These are phyloP conservation scores for Chaetomiaceae sp. DNA, from an alignment of 2,329 filamentous ascomycete species.

Conservation along the genomic window DNA sequence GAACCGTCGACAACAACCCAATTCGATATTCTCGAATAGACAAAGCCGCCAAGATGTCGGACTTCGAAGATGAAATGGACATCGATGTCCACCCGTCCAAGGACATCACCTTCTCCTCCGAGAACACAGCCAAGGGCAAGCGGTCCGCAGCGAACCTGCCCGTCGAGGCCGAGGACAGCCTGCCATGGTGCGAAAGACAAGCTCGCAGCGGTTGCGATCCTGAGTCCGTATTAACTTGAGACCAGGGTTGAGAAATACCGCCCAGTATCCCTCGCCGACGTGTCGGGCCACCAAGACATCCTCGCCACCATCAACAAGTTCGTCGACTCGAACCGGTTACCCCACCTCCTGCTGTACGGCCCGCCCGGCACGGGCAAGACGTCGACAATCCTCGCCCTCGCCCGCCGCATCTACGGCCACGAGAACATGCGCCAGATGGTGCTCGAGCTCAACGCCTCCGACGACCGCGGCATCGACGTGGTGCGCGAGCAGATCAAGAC, in stretches of 20 bases:
- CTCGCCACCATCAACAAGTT: slow-evolving; percentile 97
- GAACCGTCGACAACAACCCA: not conserved
- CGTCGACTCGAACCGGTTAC: slow-evolving; percentile 86
- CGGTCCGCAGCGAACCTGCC: slow-evolving; percentile 88
- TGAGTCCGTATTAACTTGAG: not conserved
- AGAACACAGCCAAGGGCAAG: slow-evolving; percentile 77
- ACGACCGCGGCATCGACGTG: slow-evolving; percentile 96
- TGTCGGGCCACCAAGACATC: slow-evolving; percentile 96
- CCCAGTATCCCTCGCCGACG: slow-evolving; percentile 81
- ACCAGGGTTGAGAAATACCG: slow-evolving; percentile 93
- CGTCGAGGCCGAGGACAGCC: slow-evolving; percentile 85
- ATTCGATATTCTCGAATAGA: not conserved
- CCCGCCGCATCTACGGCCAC: slow-evolving; percentile 83
- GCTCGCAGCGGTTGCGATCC: not conserved
- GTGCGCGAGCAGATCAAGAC: slow-evolving; percentile 99
- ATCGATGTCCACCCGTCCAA: slow-evolving; percentile 48
- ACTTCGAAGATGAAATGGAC: slow-evolving; percentile 59
- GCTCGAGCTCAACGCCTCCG: slow-evolving; percentile 92
- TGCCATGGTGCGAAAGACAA: slow-evolving; percentile 68
- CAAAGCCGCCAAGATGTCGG: slow-evolving; percentile 46
- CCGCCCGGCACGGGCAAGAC: slow-evolving; percentile 97
- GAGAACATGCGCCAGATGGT: slow-evolving; percentile 98
- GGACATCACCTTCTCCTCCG: slow-evolving; percentile 65
- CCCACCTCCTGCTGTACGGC: slow-evolving; percentile 93
- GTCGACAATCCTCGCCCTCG: slow-evolving; percentile 89